Evolutionary conservation across 805 yeast species (phyloP), one percentile per base, ranked within the genome.

Genomic region (Ogataea wickerhamii): DNA sequence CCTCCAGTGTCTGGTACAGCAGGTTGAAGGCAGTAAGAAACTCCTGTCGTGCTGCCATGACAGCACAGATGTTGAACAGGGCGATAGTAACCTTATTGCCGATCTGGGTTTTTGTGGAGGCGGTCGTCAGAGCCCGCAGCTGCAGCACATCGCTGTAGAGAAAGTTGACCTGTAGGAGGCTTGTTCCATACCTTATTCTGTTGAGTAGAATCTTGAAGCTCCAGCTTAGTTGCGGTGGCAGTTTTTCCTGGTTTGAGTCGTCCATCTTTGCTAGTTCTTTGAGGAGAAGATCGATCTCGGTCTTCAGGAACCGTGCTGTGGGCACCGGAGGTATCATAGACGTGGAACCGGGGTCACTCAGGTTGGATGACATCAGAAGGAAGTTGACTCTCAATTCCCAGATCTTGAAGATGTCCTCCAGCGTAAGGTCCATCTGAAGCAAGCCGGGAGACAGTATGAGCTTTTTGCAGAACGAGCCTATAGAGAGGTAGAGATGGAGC

Each of bases 51-150:
- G 56, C 47, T 4, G 49, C 44, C 48, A 58, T 43, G 21, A 53
- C 43, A 1, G 53, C 47, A 5, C 47, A 32, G 3, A 59, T 47
- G 26, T 52, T 46, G 32, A 44, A 55, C 6, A 53, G 26, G 4
- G 56, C 24, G 13, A 45, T 30, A 4, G 41, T 34, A 5, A 47
- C 28, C 36, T 38, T 37, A 4, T 17, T 21, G 8, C 26, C 29
- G 17, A 18, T n/a, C n/a, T 33, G 38, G 12, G 34, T 74, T 0
- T 95, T 95, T 64, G 84, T 65, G 47, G 74, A 74, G 81, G 84
- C 74, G 30, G 73, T 82, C 40, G 64, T 68, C 16, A 60, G 59
- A n/a, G 56, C 51, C 18, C 57, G 34, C 13, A 47, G 23, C n/a
- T 41, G 44, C 35, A 70, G 63, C 28, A 70, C 56, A 21, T 72